These are phyloP conservation scores for Turritis glabra DNA, from an alignment of 345 rosid species.

Conservation along the genomic window DNA sequence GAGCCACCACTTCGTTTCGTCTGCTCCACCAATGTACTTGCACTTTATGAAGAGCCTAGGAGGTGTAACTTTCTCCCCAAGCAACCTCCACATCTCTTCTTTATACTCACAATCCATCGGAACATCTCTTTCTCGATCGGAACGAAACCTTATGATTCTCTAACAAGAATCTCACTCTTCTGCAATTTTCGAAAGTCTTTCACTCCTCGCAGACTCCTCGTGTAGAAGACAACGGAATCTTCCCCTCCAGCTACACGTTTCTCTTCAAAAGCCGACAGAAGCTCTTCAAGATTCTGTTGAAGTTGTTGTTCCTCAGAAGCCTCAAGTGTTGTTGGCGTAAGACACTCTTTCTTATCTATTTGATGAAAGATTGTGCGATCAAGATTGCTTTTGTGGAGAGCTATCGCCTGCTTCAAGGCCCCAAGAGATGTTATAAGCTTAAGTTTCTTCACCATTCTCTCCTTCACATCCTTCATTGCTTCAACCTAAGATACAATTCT, in stretches of 20 bases:
- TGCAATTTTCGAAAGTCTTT: slow-evolving; percentile 74
- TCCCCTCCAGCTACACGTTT: slow-evolving; percentile 61
- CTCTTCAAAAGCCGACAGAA: slow-evolving; percentile 33
- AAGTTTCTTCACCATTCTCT: slow-evolving; percentile 14
- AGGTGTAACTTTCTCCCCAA: slow-evolving; percentile 54
- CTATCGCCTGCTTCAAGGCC: background rate
- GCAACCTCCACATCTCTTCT: slow-evolving; percentile 61
- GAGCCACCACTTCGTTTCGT: slow-evolving; percentile 58
- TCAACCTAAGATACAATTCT: background rate
- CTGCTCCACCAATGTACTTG: slow-evolving; percentile 71
- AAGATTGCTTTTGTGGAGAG: slow-evolving; percentile 16
- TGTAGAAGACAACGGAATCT: slow-evolving; percentile 59
- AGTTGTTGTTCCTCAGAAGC: slow-evolving; percentile 19
- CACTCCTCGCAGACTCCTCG: slow-evolving; percentile 67
- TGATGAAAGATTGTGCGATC: slow-evolving; percentile 13
- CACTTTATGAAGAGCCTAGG: slow-evolving; percentile 71
- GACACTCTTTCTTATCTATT: background rate
- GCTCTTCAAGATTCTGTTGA: slow-evolving; percentile 23
- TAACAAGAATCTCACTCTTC: slow-evolving; percentile 49
- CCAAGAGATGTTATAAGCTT: background rate
- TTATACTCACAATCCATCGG: slow-evolving; percentile 64
- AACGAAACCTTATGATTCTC: slow-evolving; percentile 52
- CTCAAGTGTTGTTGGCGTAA: background rate
- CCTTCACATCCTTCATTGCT: slow-evolving; percentile 9
- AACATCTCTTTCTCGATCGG: slow-evolving; percentile 66